Percentiles rank a stretch among this genome's conserved stretches.
phyloP scores from a whole-genome alignment of 2,329 filamentous ascomycete species.

The Drechslerella dactyloides region DNA sequence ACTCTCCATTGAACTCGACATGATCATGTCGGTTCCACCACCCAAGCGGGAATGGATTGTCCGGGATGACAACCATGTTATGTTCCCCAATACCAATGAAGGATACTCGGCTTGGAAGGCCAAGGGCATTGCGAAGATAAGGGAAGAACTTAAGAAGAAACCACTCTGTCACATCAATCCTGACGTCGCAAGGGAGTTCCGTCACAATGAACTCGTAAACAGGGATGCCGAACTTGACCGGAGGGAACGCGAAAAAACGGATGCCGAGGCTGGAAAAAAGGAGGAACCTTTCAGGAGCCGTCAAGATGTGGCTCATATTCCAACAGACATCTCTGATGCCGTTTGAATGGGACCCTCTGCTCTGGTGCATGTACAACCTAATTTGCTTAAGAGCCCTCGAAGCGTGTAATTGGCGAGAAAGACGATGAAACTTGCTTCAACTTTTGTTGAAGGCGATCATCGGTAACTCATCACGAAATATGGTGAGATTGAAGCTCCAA shows the following conservation, averaged over 20 bases:
- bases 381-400: no score
- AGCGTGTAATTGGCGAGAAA: no score
- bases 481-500: no score
- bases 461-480: no score
- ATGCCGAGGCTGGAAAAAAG: no score
- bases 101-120: slow-evolving; percentile 63
- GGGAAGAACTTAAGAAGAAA: slow-evolving; percentile 49
- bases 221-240: slow-evolving; percentile 33
- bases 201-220: slow-evolving; percentile 34
- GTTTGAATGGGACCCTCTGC: no score
- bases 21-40: slow-evolving; percentile 68
- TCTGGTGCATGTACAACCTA: no score
- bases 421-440: no score
- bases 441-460: no score
- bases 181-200: slow-evolving; percentile 35
- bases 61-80: slow-evolving; percentile 57
- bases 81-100: slow-evolving; percentile 60
- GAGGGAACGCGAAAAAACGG: slow-evolving; percentile 39
- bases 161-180: slow-evolving; percentile 42
- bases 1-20: slow-evolving; percentile 74
- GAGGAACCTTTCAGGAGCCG: no score
- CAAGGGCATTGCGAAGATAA: slow-evolving; percentile 61
- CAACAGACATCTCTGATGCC: no score
- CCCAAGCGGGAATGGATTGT: slow-evolving; percentile 65
- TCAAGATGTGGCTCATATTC: no score